These are phyloP conservation scores for Chalciporus pseudorubinellus DNA, from an alignment of 768 basidiomycete species.

Conservation along the genomic window DNA sequence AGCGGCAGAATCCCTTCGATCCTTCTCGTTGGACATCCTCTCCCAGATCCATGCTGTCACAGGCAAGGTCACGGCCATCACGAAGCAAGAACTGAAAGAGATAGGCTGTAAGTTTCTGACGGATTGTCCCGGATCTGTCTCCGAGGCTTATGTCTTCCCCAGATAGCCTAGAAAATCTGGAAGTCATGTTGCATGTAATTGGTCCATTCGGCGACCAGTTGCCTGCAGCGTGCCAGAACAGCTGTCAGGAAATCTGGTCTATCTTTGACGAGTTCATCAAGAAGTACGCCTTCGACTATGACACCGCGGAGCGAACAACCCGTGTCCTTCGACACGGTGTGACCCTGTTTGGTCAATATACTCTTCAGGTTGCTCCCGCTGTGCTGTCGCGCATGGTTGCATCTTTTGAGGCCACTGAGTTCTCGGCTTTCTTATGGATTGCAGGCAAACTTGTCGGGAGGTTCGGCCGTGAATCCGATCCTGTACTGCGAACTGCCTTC, in stretches of 20 bases:
- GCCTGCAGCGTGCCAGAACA: conserved; percentile 75
- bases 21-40: conserved; percentile 85
- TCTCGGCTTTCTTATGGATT: conserved; percentile 92
- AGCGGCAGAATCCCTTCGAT: conserved; percentile 81
- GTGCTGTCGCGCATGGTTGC: conserved; percentile 73
- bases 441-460: conserved; percentile 79
- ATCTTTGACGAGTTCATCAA: conserved; percentile 79
- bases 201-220: conserved; percentile 80
- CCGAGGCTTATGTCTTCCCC: conserved; percentile 9
- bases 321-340: conserved; percentile 83
- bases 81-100: conserved; percentile 68
- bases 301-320: conserved; percentile 79
- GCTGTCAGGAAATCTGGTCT: conserved; percentile 75
- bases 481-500: conserved; percentile 54
- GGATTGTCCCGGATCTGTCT: background rate
- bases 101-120: conserved; percentile 58
- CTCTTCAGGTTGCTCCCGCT: conserved; percentile 64
- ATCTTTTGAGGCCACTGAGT: conserved; percentile 76
- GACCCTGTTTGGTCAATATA: conserved; percentile 69
- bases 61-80: conserved; percentile 49
- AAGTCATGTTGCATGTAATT: conserved; percentile 86
- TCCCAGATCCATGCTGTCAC: conserved; percentile 67
- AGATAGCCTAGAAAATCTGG: conserved; percentile 91
- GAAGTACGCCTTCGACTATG: conserved; percentile 74
- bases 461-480: conserved; percentile 68